phyloP scores from a whole-genome alignment of 2,329 filamentous ascomycete species.

The Metarhizium rileyi region DNA sequence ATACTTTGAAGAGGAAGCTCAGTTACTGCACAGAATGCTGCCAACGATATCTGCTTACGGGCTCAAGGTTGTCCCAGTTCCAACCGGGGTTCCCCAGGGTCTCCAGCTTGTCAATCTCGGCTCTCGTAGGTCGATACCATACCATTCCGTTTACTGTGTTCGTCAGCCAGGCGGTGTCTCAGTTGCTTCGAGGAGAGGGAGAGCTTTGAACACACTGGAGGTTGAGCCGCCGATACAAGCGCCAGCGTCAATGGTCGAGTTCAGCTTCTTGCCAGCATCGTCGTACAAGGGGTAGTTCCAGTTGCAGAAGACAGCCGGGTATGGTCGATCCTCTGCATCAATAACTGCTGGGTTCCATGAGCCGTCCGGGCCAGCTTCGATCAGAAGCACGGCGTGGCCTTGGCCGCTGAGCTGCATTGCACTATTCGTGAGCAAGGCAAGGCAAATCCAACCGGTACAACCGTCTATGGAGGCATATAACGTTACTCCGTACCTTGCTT shows the following conservation, averaged over 20 bases:
- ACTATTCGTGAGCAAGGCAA: background rate
- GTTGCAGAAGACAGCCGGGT: conserved; percentile 12
- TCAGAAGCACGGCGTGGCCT: conserved; percentile 13
- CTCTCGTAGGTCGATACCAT: conserved; percentile 14
- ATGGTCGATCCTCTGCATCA: conserved; percentile 9
- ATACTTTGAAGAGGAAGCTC: conserved; percentile 3
- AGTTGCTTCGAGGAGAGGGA: background rate
- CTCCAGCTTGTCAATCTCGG: conserved; percentile 15
- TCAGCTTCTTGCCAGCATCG: conserved; percentile 10
- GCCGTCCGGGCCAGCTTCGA: conserved; percentile 15
- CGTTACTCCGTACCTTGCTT: conserved; percentile 11
- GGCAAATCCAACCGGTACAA: background rate
- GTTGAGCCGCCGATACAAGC: conserved; percentile 17
- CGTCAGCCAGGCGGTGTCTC: background rate
- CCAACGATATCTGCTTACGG: conserved; percentile 7
- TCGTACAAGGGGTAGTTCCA: conserved; percentile 13
- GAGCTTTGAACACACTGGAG: conserved; percentile 11
- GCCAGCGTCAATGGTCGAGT: conserved; percentile 11
- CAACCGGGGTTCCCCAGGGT: conserved; percentile 16
- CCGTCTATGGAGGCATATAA: too few species aligned
- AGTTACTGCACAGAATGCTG: background rate
- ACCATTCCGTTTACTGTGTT: conserved; percentile 15
- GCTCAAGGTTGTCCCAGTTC: conserved; percentile 24
- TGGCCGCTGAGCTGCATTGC: conserved; percentile 11
- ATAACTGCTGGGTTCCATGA: conserved; percentile 13